phyloP scores from a whole-genome alignment of 2,329 filamentous ascomycete genomes.

The Aspergillus bombycis region DNA sequence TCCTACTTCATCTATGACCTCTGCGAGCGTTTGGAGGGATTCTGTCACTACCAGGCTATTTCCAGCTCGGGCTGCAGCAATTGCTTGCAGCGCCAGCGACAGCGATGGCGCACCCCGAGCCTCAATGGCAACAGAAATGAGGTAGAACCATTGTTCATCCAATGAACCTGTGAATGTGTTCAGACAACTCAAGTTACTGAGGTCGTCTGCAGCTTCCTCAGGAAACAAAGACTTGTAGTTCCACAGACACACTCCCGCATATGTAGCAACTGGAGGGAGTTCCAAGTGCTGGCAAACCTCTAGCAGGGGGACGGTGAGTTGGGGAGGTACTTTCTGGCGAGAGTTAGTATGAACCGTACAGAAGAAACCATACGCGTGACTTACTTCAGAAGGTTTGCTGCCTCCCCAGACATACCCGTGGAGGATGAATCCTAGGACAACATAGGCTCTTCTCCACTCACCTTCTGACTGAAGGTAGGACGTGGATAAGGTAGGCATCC shows the following conservation, averaged over 20 bases:
- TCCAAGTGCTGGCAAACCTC: slow-evolving; percentile 77
- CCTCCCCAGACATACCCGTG: slow-evolving; percentile 93
- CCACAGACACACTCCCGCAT: slow-evolving; percentile 90
- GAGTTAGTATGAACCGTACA: slow-evolving; percentile 4
- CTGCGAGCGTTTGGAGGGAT: slow-evolving; percentile 80
- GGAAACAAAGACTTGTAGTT: slow-evolving; percentile 93
- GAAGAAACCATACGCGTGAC: slow-evolving; percentile 8
- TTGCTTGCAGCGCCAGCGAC: slow-evolving; percentile 84
- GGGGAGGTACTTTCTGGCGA: slow-evolving; percentile 67
- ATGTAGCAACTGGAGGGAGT: slow-evolving; percentile 89
- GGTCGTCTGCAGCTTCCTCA: slow-evolving; percentile 76
- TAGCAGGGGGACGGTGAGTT: slow-evolving; percentile 82
- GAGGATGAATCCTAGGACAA: slow-evolving; percentile 75
- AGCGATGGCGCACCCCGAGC: slow-evolving; percentile 86
- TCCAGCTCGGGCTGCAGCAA: slow-evolving; percentile 72
- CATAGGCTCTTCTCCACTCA: slow-evolving; percentile 90
- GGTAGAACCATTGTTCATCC: slow-evolving; percentile 98
- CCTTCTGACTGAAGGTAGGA: slow-evolving; percentile 77
- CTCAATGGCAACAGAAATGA: slow-evolving; percentile 94
- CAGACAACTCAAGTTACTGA: slow-evolving; percentile 86
- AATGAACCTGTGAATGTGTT: slow-evolving; percentile 90
- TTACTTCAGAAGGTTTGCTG: slow-evolving; percentile 70
- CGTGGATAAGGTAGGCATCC: slow-evolving; percentile 81
- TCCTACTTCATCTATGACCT: slow-evolving; percentile 83
- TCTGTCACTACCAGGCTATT: slow-evolving; percentile 73